Base-by-base conservation (phyloP, 306 rosid genomes). In the Begonia fuchsioides region DNA sequence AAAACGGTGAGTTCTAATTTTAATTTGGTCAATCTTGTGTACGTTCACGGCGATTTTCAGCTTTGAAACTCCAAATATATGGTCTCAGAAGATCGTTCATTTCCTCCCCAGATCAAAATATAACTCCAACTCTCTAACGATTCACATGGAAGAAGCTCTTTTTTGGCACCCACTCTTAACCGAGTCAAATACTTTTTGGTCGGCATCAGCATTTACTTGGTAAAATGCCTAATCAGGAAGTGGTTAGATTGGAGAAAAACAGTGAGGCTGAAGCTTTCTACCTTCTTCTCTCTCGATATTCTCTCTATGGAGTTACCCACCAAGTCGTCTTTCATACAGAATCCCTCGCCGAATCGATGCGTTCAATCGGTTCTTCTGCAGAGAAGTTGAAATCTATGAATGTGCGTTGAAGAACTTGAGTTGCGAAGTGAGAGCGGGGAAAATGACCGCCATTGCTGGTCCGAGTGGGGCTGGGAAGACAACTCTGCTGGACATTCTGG, bases 381-480 rank as follows among this genome's bases (percentile, higher is more conserved):
- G 62, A 15, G 55, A 60, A 51, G 56, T 17, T 40, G 20, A 20
- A 15, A 63, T 59, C 2, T 53, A 53, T 14, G 47, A 48, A 11
- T 63, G 44, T 59, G 63, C 60, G 44, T 51, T 71, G 66, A 71
- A 71, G 56, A 64, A 71, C 35, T 66, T 76, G 14, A 52, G 49
- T 32, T 71, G 71, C 57, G 75, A 76, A 53, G 75, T 72, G 10
- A 63, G 26, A 18, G 67, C 77, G 4, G 69, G 62, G 20, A 67
- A 72, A 60, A 62, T 68, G 61, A 38, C 70, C 39, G 76, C 76
- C 72, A 59, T 72, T 13, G 82, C 66, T 9, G 78, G 72, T 47
- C 72, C 73, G 35, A 72, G 78, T 51, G 82, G 78, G 35, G 77
- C 71, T 9, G 73, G 76, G 50, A 76, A 68, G 60, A 72, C 73